Conservation (phyloP, 2,329 filamentous ascomycete genomes). For the Cladosporium austrohemisphaericum region DNA sequence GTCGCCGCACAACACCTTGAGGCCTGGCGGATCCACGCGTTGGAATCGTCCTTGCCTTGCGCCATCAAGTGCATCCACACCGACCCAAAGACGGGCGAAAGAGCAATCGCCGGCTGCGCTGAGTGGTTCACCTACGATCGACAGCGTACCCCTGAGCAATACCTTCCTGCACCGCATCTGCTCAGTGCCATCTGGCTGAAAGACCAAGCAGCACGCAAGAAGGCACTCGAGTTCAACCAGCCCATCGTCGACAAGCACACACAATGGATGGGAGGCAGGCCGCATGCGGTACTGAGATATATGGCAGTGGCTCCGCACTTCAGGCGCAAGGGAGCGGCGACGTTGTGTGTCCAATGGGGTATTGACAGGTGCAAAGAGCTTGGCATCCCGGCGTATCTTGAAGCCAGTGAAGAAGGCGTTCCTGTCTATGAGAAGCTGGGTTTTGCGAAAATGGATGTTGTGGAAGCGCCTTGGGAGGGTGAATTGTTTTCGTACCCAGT, state of each 20-base stretch:
- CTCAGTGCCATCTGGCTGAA: slow-evolving; percentile 20
- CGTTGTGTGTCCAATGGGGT: slow-evolving; percentile 36
- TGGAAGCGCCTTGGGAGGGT: slow-evolving; percentile 15
- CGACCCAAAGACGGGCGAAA: slow-evolving; percentile 18
- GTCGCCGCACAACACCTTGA: slow-evolving; percentile 20
- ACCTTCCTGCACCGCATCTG: slow-evolving; percentile 16
- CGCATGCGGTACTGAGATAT: slow-evolving; percentile 24
- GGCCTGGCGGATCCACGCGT: slow-evolving; percentile 22
- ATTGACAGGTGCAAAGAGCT: slow-evolving; percentile 35
- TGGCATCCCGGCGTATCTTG: slow-evolving; percentile 35
- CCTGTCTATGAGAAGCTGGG: slow-evolving; percentile 37
- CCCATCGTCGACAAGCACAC: slow-evolving; percentile 18
- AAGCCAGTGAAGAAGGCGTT: slow-evolving; percentile 33
- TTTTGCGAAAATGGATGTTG: slow-evolving; percentile 26
- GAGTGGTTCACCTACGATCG: slow-evolving; percentile 24
- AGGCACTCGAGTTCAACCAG: slow-evolving; percentile 9
- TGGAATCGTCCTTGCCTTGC: slow-evolving; percentile 12
- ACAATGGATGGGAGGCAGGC: slow-evolving; percentile 20
- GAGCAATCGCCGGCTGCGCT: slow-evolving; percentile 22
- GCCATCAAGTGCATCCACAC: slow-evolving; percentile 24
- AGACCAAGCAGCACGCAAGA: slow-evolving; percentile 11
- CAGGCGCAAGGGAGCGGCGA: slow-evolving; percentile 35
- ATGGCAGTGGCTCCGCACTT: slow-evolving; percentile 35
- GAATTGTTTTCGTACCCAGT: slow-evolving; percentile 15
- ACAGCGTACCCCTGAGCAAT: slow-evolving; percentile 16